Percentiles rank a stretch among this genome's conserved stretches.
Conservation (phyloP, 768 basidiomycete species). For the Leccinum uliginosum region DNA sequence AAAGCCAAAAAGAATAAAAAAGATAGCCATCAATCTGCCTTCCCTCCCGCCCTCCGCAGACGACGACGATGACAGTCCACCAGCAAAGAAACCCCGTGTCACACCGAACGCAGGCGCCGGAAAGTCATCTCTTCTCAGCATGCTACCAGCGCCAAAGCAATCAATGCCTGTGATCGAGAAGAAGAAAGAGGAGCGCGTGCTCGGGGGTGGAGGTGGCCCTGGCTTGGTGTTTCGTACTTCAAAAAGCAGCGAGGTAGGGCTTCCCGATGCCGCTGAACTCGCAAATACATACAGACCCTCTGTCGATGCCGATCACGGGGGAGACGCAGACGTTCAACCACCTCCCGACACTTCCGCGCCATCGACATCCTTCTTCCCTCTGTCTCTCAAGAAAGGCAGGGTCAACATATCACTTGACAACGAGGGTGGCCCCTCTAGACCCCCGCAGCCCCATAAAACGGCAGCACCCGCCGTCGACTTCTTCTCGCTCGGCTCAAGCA, state of each 20-base stretch:
- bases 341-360: slow-evolving; percentile 1
- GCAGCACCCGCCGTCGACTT: slow-evolving; percentile 50
- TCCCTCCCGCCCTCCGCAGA: slow-evolving; percentile 30
- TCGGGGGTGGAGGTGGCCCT: slow-evolving; percentile 61
- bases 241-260: slow-evolving; percentile 8
- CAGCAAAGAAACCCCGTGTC: slow-evolving; percentile 55
- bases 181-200: slow-evolving; percentile 45
- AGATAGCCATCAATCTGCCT: slow-evolving; percentile 38
- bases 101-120: slow-evolving; percentile 48
- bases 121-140: slow-evolving; percentile 58
- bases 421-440: slow-evolving; percentile 11
- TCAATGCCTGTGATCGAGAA: slow-evolving; percentile 35
- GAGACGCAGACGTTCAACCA: not conserved
- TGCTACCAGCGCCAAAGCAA: slow-evolving; percentile 73
- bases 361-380: slow-evolving; percentile 53
- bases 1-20: slow-evolving; percentile 42
- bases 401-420: slow-evolving; percentile 55
- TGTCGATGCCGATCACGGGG: slow-evolving; percentile 12
- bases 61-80: slow-evolving; percentile 47
- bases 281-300: slow-evolving; percentile 21
- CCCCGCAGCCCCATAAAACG: slow-evolving; percentile 3
- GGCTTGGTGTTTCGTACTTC: slow-evolving; percentile 56
- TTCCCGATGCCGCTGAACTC: slow-evolving; percentile 11
- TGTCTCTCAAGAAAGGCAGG: slow-evolving; percentile 55
- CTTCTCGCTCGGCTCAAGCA: slow-evolving; percentile 55